Base-by-base conservation (phyloP, 2,329 filamentous ascomycete genomes). In the Colletotrichum viniferum region DNA sequence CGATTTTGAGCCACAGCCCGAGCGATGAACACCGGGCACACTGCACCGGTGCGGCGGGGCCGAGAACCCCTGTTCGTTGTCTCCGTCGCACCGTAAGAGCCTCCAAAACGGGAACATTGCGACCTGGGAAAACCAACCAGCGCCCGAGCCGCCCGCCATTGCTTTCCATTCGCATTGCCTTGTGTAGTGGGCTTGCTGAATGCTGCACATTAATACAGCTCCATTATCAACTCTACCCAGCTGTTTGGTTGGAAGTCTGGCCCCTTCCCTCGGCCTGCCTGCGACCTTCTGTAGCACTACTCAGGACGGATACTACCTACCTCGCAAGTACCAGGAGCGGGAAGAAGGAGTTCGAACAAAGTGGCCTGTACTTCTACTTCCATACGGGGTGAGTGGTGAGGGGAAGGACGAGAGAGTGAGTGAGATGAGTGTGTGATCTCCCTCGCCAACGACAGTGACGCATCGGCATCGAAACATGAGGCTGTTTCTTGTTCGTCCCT, bases 191-290 rank as follows among this genome's bases (percentile, higher is more conserved):
- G 12, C 24, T 65, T 36, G 34, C 34, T 36, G 34, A 16, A 36
- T 24, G 52, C 36, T 69, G 55, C 26, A 14, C 60, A 30, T 52
- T 38, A 72, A 74, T 68, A 78, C 62, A 69, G 66, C 68, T 62
- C 69, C 62, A 64, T 73, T 73, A 71, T 68, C 67, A 68, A 34
- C 36, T 63, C 48, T 62, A 71, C 73, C 76, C 73, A 77, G 77
- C 73, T 73, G 81, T 82, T 81, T 83, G 81, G 82, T 82, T 82
- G 82, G 81, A 79, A 79, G 77, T 80, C 71, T 69, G 48, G 73
- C 55, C 73, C 66, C 13, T 38, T 72, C 69, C 71, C 72, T 48
- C 43, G 43, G 43, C 70, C 63, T 62, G 13, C 10, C 5, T 26
- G 18, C 8, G 43, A 48, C 43, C 43, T 48, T 48, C 43, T 48